phyloP scores from a whole-genome alignment of 1,284 basidiomycete species.

The Cryptococcus depauperatus region DNA sequence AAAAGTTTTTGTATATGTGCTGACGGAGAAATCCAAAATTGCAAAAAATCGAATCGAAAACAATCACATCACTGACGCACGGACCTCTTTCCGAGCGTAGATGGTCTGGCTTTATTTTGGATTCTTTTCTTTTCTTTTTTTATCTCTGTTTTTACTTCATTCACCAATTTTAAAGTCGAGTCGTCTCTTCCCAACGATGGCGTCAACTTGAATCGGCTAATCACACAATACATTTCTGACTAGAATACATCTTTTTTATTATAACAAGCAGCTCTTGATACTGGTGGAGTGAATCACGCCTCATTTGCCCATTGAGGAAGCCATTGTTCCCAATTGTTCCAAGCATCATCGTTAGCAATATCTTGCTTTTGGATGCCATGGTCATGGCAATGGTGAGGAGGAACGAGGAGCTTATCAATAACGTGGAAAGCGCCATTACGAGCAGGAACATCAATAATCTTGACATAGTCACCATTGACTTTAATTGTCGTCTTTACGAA shows the following conservation, averaged over 20 bases:
- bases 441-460: slow-evolving; percentile 52
- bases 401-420: slow-evolving; percentile 52
- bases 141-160: neutral
- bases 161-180: neutral
- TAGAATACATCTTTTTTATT: too few species aligned
- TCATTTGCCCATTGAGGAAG: slow-evolving; percentile 31
- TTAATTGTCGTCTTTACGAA: slow-evolving; percentile 48
- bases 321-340: slow-evolving; percentile 57
- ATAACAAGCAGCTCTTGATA: neutral
- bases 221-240: too few species aligned
- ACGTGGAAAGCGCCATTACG: slow-evolving; percentile 60
- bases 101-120: too few species aligned
- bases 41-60: too few species aligned
- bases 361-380: slow-evolving; percentile 34
- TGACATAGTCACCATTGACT: slow-evolving; percentile 52
- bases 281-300: neutral
- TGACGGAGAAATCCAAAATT: too few species aligned
- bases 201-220: too few species aligned
- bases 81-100: too few species aligned
- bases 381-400: slow-evolving; percentile 44
- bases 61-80: too few species aligned
- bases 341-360: slow-evolving; percentile 40
- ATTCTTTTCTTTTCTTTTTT: too few species aligned
- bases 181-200: too few species aligned
- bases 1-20: too few species aligned